Evolutionary conservation across 176 grass and related monocot species (phyloP).

Genomic region (Alopecurus myosuroides): DNA sequence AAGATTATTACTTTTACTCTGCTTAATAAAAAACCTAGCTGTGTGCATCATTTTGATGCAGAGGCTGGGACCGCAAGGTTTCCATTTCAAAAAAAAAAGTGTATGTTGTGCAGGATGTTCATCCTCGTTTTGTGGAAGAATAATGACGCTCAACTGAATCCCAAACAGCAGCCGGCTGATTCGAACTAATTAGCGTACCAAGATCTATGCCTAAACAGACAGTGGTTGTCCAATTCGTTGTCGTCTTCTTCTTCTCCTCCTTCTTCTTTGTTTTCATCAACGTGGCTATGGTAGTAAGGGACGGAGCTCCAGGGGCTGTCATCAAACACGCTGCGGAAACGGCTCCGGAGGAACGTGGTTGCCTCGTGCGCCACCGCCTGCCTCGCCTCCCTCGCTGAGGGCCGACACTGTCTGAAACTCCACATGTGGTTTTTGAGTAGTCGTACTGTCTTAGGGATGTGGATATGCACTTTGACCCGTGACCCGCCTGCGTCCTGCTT

Average conservation of each 20-base stretch:
- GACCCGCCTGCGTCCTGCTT: not conserved
- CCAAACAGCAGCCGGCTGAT: no score
- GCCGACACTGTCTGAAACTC: not conserved
- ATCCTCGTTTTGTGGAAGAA: no score
- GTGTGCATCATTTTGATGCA: no score
- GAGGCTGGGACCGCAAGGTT: no score
- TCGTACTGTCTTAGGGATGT: not conserved
- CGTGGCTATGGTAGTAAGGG: not conserved
- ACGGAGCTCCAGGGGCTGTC: not conserved
- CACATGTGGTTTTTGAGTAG: not conserved
- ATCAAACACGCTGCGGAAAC: no score
- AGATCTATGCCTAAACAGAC: not conserved
- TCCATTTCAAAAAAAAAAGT: no score
- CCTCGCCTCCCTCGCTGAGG: not conserved
- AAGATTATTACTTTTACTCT: no score
- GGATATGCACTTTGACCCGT: not conserved
- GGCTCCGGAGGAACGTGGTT: not conserved
- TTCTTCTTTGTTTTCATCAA: not conserved
- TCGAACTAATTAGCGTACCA: no score
- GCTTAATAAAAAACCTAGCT: no score
- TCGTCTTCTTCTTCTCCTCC: not conserved
- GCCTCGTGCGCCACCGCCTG: not conserved
- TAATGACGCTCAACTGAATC: no score
- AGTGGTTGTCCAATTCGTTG: no score
- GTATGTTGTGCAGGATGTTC: no score